Evolutionary conservation across 1,284 basidiomycete species (phyloP).

Genomic region (Coriolopsis trogii): DNA sequence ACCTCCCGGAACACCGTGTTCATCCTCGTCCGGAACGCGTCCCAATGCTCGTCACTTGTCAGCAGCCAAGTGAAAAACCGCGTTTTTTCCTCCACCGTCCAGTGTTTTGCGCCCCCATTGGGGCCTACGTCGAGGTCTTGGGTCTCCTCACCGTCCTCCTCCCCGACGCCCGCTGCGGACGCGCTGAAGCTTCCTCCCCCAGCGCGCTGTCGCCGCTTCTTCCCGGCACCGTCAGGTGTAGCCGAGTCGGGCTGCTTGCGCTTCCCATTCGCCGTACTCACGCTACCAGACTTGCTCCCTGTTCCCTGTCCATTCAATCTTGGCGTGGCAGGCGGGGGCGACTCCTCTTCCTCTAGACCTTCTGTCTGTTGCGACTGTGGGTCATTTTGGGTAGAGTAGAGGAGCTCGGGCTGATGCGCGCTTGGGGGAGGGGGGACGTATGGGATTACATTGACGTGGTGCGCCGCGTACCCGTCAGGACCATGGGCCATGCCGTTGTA

Average conservation of each 20-base stretch:
- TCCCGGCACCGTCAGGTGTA: conserved; percentile 5
- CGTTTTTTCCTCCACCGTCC: conserved; percentile 79
- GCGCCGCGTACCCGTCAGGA: conserved; percentile 15
- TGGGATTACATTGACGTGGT: conserved; percentile 21
- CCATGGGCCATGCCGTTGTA: conserved; percentile 2
- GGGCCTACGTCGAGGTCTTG: conserved; percentile 31
- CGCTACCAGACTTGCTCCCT: too few species aligned
- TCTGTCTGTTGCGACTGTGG: conserved; percentile 4
- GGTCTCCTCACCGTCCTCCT: conserved; percentile 19
- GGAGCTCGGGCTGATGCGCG: too few species aligned
- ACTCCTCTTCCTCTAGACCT: conserved; percentile 6
- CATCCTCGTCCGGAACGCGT: conserved; percentile 69
- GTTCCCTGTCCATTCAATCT: background rate
- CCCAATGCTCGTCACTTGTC: conserved; percentile 76
- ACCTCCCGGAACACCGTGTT: conserved; percentile 80
- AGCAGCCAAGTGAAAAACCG: conserved; percentile 76
- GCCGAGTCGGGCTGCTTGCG: conserved; percentile 23
- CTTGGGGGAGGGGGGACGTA: too few species aligned
- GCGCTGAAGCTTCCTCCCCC: background rate
- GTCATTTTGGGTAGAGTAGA: too few species aligned
- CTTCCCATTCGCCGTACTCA: conserved; percentile 13
- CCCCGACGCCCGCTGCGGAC: background rate
- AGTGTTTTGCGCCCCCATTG: conserved; percentile 66
- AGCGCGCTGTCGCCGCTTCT: conserved; percentile 20
- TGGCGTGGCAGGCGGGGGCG: conserved; percentile 6